Evolutionary conservation across 2,329 filamentous ascomycete genomes (phyloP).

Genomic region (Pestalotiopsis sp.): DNA sequence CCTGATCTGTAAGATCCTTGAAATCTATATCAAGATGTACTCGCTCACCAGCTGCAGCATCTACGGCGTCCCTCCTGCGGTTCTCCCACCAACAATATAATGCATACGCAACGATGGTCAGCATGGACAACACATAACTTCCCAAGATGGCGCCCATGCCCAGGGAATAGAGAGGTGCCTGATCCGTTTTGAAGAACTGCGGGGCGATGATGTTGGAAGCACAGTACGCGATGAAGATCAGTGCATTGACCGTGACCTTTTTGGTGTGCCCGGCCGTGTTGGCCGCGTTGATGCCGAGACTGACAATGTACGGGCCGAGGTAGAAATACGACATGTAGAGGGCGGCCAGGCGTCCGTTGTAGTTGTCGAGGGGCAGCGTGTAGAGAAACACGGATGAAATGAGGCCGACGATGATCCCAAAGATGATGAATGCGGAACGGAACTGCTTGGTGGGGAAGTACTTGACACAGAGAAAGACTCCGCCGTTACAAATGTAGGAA

Average conservation of each 20-base stretch:
- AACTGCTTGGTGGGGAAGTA: slow-evolving; percentile 20
- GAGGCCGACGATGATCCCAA: slow-evolving; percentile 25
- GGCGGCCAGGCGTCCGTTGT: slow-evolving; percentile 31
- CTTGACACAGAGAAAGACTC: slow-evolving; percentile 32
- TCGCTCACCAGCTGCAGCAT: background rate
- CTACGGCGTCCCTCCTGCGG: slow-evolving; percentile 28
- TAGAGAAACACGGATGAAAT: slow-evolving; percentile 31
- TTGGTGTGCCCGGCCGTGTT: slow-evolving; percentile 62
- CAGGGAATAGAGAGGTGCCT: slow-evolving; percentile 45
- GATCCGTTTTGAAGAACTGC: slow-evolving; percentile 62
- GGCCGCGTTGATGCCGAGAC: slow-evolving; percentile 38
- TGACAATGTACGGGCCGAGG: slow-evolving; percentile 30
- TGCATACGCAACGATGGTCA: slow-evolving; percentile 33
- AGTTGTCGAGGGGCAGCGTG: slow-evolving; percentile 29
- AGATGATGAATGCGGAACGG: slow-evolving; percentile 19
- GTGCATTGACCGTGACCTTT: slow-evolving; percentile 65
- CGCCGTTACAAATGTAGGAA: slow-evolving; percentile 39
- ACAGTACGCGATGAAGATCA: slow-evolving; percentile 63
- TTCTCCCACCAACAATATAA: slow-evolving; percentile 43
- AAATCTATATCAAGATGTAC: slow-evolving; percentile 22
- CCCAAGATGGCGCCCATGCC: slow-evolving; percentile 46
- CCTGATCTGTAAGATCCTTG: slow-evolving; percentile 46
- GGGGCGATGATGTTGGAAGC: slow-evolving; percentile 64
- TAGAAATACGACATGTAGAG: slow-evolving; percentile 37
- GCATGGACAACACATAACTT: slow-evolving; percentile 40